These are phyloP conservation scores for Tribonema minus DNA, from an alignment of 108 stramenopile species.

Conservation along the genomic window DNA sequence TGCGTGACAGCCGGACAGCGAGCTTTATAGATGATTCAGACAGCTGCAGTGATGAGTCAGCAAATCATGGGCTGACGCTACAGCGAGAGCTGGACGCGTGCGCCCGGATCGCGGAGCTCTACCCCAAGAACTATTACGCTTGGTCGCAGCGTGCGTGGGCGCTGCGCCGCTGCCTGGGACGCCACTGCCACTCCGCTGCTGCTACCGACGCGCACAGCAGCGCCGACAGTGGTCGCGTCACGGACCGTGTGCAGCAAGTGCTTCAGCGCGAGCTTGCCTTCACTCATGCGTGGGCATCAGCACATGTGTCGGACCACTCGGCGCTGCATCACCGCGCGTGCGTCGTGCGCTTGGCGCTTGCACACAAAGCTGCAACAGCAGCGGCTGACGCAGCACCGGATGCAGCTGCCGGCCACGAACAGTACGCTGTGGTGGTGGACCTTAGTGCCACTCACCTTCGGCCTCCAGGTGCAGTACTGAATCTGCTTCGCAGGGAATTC, in stretches of 20 bases:
- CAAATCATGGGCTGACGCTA: background rate
- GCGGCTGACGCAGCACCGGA: no score
- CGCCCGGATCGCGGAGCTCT: constrained; percentile 20
- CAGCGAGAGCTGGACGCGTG: background rate
- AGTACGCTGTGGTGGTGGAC: no score
- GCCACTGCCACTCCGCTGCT: no score
- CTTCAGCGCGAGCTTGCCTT: constrained; percentile 7
- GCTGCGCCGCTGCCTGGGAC: background rate
- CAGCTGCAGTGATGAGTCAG: background rate
- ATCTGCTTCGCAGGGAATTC: no score
- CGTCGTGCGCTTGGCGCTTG: no score
- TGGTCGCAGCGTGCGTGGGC: constrained; percentile 46
- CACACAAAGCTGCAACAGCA: no score
- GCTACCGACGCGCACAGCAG: background rate
- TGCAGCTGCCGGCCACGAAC: no score
- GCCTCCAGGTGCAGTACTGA: no score
- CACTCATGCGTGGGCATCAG: background rate
- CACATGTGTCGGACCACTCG: constrained; percentile 21
- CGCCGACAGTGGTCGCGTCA: no score
- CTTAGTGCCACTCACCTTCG: no score
- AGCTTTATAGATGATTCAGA: background rate
- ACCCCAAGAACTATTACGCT: constrained; percentile 48
- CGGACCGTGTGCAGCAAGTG: no score
- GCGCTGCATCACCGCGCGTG: constrained; percentile 16
- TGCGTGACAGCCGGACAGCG: background rate